Base-by-base conservation (phyloP, 352 stramenopile genomes). In the Thalassiosira mediterranea region DNA sequence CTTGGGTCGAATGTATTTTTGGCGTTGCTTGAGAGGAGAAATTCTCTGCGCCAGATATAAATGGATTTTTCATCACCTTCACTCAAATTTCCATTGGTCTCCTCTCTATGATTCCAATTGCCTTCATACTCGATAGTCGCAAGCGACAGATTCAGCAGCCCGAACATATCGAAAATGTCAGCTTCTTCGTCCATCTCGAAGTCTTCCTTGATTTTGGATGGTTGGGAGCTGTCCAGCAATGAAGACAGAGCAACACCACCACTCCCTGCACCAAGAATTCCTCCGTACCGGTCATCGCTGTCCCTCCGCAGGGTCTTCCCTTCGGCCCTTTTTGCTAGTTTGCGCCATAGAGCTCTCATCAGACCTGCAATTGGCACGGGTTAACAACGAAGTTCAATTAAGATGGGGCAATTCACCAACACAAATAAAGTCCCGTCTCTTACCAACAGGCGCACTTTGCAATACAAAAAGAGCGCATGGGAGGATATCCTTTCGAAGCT, bases 61-160 rank as follows among this genome's bases (percentile, higher is more conserved):
- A 57, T 40, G 29, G 78, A 44, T 46, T 86, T 71, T 46, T 84
- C 71, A 15, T 77, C 60, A 40, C 74, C 77, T 25, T 75, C 42
- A 37, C 59, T 51, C 34, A 75, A 38, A 31, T n/a, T 40, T 26
- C 60, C 63, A 44, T 67, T 61, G 29, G 76, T 80, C 17, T 76
- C 58, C 53, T 85, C 79, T 13, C 66, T 29, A 48, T 83, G 53
- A 46, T 83, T 64, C 42, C 86, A 76, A 32, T 40, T 82, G 31
- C 88, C 86, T 80, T 91, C 87, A 60, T 93, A 94, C 76, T 93
- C 89, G 59, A 92, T 73, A 19, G 87, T 93, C 37, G 66, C 68
- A 7, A 94, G 47, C 11, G 83, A 76, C 17, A 93, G 63, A 65
- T 93, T 93, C 25, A 94, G 61, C 21, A 94, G 59, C 34, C 77